Evolutionary conservation across 2,329 filamentous ascomycete species (phyloP).

Genomic region (Talaromyces albobiverticillius): DNA sequence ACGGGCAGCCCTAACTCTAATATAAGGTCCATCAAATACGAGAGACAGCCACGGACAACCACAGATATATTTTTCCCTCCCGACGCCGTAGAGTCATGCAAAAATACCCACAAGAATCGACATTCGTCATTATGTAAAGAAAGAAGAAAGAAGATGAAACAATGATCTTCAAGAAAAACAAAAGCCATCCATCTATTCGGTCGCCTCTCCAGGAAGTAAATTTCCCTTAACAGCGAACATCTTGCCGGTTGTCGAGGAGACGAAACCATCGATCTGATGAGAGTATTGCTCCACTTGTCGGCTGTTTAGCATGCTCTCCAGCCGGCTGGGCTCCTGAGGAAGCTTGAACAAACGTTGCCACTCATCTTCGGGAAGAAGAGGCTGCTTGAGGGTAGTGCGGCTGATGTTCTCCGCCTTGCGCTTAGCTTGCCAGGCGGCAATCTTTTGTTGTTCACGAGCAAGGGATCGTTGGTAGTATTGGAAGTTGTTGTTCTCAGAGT

Average conservation of each 20-base stretch:
- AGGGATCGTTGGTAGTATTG: slow-evolving; percentile 95
- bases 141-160: slow-evolving; percentile 22
- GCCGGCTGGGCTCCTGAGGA: slow-evolving; percentile 84
- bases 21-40: slow-evolving; percentile 5
- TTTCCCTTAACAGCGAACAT: slow-evolving; percentile 92
- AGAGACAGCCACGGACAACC: slow-evolving; percentile 13
- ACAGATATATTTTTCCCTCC: slow-evolving; percentile 33
- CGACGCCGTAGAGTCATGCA: slow-evolving; percentile 43
- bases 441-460: slow-evolving; percentile 92
- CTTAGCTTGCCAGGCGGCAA: slow-evolving; percentile 94
- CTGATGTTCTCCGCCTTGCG: slow-evolving; percentile 92
- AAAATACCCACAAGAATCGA: slow-evolving; percentile 22
- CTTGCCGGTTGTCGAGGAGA: slow-evolving; percentile 86
- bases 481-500: slow-evolving; percentile 99
- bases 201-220: slow-evolving; percentile 56
- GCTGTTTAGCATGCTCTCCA: slow-evolving; percentile 92
- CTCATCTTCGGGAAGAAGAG: slow-evolving; percentile 88
- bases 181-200: slow-evolving; percentile 28
- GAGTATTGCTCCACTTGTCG: slow-evolving; percentile 98
- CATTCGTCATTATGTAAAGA: slow-evolving; percentile 15
- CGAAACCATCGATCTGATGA: slow-evolving; percentile 94
- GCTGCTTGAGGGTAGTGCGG: slow-evolving; percentile 80
- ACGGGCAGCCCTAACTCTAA: slow-evolving; percentile 2
- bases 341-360: slow-evolving; percentile 99
- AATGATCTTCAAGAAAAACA: slow-evolving; percentile 19